Evolutionary conservation across 768 basidiomycete genomes (phyloP).

Genomic region (Trametes coccinea): DNA sequence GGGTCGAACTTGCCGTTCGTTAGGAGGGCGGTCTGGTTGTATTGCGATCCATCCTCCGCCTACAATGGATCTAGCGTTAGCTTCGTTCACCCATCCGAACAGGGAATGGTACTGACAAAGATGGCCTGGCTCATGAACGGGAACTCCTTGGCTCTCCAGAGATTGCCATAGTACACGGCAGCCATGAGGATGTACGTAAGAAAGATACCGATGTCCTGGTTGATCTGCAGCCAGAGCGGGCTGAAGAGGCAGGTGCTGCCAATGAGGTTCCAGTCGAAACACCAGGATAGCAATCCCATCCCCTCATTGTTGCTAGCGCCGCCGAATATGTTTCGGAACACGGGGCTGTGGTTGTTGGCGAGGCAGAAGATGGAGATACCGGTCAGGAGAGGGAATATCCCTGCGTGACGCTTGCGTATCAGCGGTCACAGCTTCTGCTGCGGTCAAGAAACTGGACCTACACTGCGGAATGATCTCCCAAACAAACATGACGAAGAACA

Average conservation of each 20-base stretch:
- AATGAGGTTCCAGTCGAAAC: slow-evolving; percentile 64
- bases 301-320: slow-evolving; percentile 55
- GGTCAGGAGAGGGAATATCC: slow-evolving; percentile 38
- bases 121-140: slow-evolving; percentile 48
- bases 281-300: slow-evolving; percentile 57
- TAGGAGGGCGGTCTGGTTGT: slow-evolving; percentile 51
- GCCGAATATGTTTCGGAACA: slow-evolving; percentile 30
- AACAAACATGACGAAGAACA: slow-evolving; percentile 36
- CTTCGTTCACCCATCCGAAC: neutral
- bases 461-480: slow-evolving; percentile 44
- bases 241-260: slow-evolving; percentile 43
- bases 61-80: neutral
- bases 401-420: slow-evolving; percentile 31
- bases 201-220: slow-evolving; percentile 32
- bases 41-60: slow-evolving; percentile 30
- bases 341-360: slow-evolving; percentile 33
- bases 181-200: slow-evolving; percentile 35
- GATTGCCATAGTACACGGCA: slow-evolving; percentile 42
- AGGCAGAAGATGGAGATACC: slow-evolving; percentile 40
- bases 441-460: slow-evolving; percentile 26
- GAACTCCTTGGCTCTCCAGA: slow-evolving; percentile 60
- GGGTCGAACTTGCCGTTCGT: slow-evolving; percentile 37
- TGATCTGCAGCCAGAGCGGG: slow-evolving; percentile 31
- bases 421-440: neutral
- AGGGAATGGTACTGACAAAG: slow-evolving; percentile 22